Conservation (phyloP, 306 rosid genomes). For the Prunus armeniaca region DNA sequence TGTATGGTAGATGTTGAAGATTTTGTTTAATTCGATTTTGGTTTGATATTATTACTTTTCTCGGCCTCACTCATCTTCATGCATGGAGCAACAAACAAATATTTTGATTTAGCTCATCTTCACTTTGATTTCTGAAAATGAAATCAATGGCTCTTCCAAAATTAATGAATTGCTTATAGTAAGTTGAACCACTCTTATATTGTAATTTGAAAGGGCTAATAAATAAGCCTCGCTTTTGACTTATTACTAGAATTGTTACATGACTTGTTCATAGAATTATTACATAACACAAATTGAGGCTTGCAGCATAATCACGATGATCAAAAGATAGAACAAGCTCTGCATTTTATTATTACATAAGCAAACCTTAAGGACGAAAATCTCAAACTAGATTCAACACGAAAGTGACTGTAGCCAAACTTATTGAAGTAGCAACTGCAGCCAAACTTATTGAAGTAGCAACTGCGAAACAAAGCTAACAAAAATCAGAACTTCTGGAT, state of each 20-base stretch:
- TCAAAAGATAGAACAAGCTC: not conserved
- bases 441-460: not conserved
- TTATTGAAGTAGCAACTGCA: too few species aligned
- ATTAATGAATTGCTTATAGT: too few species aligned
- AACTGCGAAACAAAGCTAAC: not conserved
- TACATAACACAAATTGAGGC: not conserved
- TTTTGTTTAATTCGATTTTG: not conserved
- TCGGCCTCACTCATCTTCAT: not conserved
- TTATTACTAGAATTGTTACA: too few species aligned
- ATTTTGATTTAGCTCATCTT: too few species aligned
- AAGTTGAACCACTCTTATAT: too few species aligned
- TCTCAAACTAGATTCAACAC: not conserved
- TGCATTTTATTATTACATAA: not conserved
- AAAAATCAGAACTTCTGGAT: constrained; percentile 51
- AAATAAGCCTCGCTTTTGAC: too few species aligned
- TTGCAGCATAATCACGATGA: not conserved
- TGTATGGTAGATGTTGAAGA: not conserved
- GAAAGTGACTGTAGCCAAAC: not conserved
- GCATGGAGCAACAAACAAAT: not conserved
- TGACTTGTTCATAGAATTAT: too few species aligned
- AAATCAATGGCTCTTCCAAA: too few species aligned
- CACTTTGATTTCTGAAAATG: too few species aligned
- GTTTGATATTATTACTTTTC: not conserved
- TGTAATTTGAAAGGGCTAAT: too few species aligned
- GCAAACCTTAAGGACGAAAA: not conserved